Percentiles rank a stretch among this genome's conserved stretches.
These are phyloP conservation scores for Fusarium sulawesiense DNA, from an alignment of 2,329 filamentous ascomycete genomes.

Conservation along the genomic window DNA sequence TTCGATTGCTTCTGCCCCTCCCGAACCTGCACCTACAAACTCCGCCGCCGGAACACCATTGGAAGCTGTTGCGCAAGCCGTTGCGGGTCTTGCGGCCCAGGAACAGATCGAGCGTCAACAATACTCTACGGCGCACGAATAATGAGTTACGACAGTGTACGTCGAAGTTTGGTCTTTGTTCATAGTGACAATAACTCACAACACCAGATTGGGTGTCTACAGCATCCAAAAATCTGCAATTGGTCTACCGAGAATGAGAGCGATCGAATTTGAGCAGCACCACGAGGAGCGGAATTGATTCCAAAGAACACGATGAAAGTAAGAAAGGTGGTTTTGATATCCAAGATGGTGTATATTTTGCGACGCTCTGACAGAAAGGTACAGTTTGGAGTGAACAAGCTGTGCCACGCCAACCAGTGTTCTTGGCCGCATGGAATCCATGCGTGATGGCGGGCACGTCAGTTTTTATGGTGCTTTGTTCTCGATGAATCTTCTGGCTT, in stretches of 20 bases:
- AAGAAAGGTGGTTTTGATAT: conserved; percentile 47
- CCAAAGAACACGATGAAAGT: conserved; percentile 44
- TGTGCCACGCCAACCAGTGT: conserved; percentile 49
- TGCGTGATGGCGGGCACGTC: conserved; percentile 50
- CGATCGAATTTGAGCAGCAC: conserved; percentile 52
- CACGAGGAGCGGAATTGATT: conserved; percentile 50
- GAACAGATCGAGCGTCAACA: conserved; percentile 55
- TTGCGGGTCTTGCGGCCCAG: conserved; percentile 57
- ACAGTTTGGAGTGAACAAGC: conserved; percentile 55
- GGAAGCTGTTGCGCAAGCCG: conserved; percentile 64
- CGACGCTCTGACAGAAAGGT: conserved; percentile 52
- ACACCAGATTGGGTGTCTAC: conserved; percentile 64
- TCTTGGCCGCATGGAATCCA: conserved; percentile 45
- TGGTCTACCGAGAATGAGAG: conserved; percentile 64
- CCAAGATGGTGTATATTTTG: conserved; percentile 58
- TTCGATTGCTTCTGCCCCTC: conserved; percentile 6
- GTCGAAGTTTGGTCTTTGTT: not conserved
- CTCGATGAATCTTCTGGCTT: conserved; percentile 24
- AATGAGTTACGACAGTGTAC: conserved; percentile 1
- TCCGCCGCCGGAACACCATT: conserved; percentile 54
- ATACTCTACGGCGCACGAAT: conserved; percentile 45
- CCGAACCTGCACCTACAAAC: conserved; percentile 44
- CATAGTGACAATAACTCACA: conserved; percentile 20
- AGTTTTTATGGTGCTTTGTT: conserved; percentile 54
- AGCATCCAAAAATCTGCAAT: conserved; percentile 60